Conservation (phyloP, 768 basidiomycete genomes). For the Phylloporus sp. region DNA sequence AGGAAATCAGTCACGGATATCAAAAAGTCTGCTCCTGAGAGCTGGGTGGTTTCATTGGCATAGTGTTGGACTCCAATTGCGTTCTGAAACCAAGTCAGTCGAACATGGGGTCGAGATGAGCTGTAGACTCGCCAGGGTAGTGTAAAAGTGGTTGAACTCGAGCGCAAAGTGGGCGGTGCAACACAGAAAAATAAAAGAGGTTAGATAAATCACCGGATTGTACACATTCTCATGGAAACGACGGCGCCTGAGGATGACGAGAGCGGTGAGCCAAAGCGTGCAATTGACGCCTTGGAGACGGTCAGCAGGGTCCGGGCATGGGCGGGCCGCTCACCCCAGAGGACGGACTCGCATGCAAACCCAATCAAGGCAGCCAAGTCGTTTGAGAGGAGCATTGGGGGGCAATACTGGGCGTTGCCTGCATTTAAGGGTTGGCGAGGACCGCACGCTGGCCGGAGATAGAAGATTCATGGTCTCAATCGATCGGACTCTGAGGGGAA, state of each 20-base stretch:
- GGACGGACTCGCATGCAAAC: constrained; percentile 34
- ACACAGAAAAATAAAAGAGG: constrained; percentile 29
- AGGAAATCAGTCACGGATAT: constrained; percentile 36
- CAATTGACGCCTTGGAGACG: constrained; percentile 13
- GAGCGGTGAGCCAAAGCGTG: constrained; percentile 29
- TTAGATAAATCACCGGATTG: constrained; percentile 28
- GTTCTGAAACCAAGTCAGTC: constrained; percentile 11
- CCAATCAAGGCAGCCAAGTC: constrained; percentile 36
- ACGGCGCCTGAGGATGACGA: constrained; percentile 22
- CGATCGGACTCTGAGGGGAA: neutral
- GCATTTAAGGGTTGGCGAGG: neutral
- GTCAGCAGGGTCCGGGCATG: neutral
- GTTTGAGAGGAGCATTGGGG: constrained; percentile 19
- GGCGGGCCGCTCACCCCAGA: constrained; percentile 29
- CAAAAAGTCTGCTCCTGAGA: constrained; percentile 34
- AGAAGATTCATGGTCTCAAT: neutral
- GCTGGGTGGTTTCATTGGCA: constrained; percentile 29
- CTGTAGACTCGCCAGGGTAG: constrained; percentile 27
- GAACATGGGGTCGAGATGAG: neutral
- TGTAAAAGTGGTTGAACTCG: constrained; percentile 35
- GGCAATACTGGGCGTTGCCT: neutral
- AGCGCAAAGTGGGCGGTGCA: constrained; percentile 33
- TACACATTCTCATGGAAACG: constrained; percentile 8
- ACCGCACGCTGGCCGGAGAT: neutral
- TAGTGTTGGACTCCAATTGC: constrained; percentile 25